Conservation (phyloP, 176 grass and related monocot species). For the Lolium perenne region DNA sequence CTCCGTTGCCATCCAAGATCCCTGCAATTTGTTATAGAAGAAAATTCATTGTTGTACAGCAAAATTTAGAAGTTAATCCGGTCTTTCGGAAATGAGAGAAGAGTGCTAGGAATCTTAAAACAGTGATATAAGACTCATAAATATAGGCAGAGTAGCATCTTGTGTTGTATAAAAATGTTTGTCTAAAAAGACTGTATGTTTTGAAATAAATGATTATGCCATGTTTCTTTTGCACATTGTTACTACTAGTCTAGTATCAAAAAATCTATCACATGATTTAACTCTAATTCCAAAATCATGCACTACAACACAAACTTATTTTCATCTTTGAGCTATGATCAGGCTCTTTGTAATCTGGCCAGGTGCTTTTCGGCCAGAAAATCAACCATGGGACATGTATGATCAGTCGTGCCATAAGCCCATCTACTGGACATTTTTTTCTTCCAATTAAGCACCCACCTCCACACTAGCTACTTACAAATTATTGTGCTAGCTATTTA, state of each 20-base stretch:
- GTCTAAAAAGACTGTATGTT: not conserved
- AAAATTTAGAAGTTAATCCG: not conserved
- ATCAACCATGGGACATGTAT: no score
- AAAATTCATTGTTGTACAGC: constrained; percentile 6
- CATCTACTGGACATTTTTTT: no score
- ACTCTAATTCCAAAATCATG: not conserved
- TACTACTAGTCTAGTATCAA: not conserved
- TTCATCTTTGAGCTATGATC: no score
- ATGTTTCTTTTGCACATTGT: not conserved
- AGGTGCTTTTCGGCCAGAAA: no score
- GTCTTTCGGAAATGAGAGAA: not conserved
- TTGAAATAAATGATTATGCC: not conserved
- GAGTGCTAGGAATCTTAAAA: not conserved
- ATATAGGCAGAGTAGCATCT: not conserved
- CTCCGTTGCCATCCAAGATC: constrained; percentile 96
- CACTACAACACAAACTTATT: not conserved
- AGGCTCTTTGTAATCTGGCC: no score
- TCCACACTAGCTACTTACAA: not conserved
- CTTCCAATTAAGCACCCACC: no score
- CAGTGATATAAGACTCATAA: not conserved
- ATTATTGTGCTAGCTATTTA: not conserved
- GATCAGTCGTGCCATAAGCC: no score
- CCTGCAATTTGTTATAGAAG: constrained; percentile 49
- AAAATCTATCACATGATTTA: not conserved
- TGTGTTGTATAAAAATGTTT: not conserved